Conservation (phyloP, 768 basidiomycete species). For the Lactarius psammicola region DNA sequence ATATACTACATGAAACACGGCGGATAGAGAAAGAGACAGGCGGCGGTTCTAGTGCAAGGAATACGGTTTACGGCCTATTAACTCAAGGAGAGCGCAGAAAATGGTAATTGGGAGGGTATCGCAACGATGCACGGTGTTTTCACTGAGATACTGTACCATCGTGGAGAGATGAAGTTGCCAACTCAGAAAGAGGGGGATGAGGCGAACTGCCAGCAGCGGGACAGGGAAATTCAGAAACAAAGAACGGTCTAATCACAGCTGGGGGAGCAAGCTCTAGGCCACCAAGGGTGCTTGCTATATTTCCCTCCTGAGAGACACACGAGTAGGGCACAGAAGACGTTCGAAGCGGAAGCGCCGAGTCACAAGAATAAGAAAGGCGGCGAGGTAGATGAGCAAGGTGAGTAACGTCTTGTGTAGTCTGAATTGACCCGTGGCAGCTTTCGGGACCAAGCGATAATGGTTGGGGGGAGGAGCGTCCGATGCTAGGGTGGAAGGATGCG, state of each 20-base stretch:
- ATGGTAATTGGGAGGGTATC: conserved; percentile 17
- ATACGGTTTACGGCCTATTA: conserved; percentile 5
- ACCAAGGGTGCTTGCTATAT: conserved; percentile 16
- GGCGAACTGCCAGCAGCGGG: conserved; percentile 8
- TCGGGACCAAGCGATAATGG: conserved; percentile 13
- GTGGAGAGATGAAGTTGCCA: conserved; percentile 4
- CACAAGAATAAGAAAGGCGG: conserved; percentile 26
- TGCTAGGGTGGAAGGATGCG: conserved; percentile 7
- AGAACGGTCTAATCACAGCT: conserved; percentile 26
- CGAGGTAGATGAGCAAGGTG: conserved; percentile 22
- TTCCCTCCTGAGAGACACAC: conserved; percentile 16
- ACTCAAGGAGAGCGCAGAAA: conserved; percentile 6
- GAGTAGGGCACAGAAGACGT: conserved; percentile 10
- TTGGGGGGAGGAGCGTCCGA: conserved; percentile 2
- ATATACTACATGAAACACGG: conserved; percentile 16
- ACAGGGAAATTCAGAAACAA: conserved; percentile 14
- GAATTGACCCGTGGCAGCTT: background rate
- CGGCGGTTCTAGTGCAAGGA: conserved; percentile 7
- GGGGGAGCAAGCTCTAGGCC: conserved; percentile 26
- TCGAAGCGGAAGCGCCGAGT: conserved; percentile 8
- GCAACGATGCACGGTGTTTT: conserved; percentile 2
- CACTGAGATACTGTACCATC: conserved; percentile 14
- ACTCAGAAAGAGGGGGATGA: conserved; percentile 3
- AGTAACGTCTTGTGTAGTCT: conserved; percentile 10
- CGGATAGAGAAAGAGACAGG: conserved; percentile 7